Percentiles rank a stretch among this genome's conserved stretches.
These are phyloP conservation scores for Eucalyptus curtisii DNA, from an alignment of 345 rosid genomes.

Conservation along the genomic window DNA sequence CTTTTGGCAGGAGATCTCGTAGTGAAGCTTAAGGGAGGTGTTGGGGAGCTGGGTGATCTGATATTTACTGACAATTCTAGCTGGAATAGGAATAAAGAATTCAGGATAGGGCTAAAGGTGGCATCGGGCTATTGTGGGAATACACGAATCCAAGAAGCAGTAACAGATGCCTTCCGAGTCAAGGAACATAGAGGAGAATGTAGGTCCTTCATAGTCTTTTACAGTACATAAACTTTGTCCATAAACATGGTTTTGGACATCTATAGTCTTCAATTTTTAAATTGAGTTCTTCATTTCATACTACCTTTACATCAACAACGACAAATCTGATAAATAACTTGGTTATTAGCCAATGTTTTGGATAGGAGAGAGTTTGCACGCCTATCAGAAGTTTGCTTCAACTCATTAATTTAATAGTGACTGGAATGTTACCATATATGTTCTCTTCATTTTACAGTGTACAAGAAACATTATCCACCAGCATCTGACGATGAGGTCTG, in stretches of 20 bases:
- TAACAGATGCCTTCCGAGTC: constrained; percentile 23
- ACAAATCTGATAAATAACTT: no score
- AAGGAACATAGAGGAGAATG: constrained; percentile 27
- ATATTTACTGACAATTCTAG: constrained; percentile 26
- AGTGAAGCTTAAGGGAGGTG: constrained; percentile 17
- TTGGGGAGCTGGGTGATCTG: constrained; percentile 17
- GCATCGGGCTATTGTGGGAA: constrained; percentile 8
- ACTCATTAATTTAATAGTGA: not conserved
- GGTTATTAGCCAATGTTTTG: not conserved
- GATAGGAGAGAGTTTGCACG: not conserved
- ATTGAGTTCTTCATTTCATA: not conserved
- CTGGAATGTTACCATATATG: constrained; percentile 1
- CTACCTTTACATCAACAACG: no score
- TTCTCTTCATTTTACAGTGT: constrained; percentile 18
- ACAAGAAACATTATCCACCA: constrained; percentile 81
- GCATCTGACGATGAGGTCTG: constrained; percentile 70
- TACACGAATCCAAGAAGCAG: constrained; percentile 14
- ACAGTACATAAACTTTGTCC: no score
- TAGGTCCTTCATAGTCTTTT: not conserved
- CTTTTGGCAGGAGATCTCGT: constrained; percentile 17
- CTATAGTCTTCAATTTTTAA: not conserved
- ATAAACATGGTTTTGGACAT: not conserved
- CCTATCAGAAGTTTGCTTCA: not conserved
- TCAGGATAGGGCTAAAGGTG: constrained; percentile 26
- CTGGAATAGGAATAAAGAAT: constrained; percentile 20